Evolutionary conservation across 306 rosid species (phyloP), one percentile per base, ranked within the genome.

Genomic region (Vachellia pachyceras): DNA sequence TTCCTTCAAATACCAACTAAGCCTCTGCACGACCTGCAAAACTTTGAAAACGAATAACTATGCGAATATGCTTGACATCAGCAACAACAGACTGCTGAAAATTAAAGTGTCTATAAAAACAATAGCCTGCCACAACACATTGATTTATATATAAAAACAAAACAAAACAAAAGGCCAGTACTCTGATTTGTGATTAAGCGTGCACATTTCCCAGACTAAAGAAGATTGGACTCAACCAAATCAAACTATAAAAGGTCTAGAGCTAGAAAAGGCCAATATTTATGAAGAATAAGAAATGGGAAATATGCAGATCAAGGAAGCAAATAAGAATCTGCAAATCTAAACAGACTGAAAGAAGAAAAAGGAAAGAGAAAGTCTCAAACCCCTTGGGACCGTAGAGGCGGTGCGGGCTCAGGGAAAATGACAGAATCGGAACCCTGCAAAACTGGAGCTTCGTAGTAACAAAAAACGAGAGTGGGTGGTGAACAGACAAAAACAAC

Each of bases 11-110:
- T 14, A 75, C 72, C 70, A 47, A 69, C 58, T 82, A 84, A 84
- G 80, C 84, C 87, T 77, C 80, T 18, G 75, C 33, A 80, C 71
- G 81, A 86, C 90, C 94, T 85, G 91, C 85, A 45, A 25, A 76
- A 63, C 63, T 46, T 47, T 65, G 72, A 79, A 80, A 33, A 52
- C 71, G 20, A 86, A 80, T 46, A 61, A 78, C 50, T 78, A 45
- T 36, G 60, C 46, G 83, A 79, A 79, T 25, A 49, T 58, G 29
- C 37, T 15, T 20, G 70, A 63, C 46, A 10, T 40, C 71, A 40
- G 13, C 20, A 29, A 58, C 64, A 82, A 69, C 6, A 52, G 60
- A 42, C 67, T 36, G 58, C 64, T n/a, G 63, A 61, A 70, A 41
- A 83, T 55, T 57, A 60, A 80, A 76, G 23, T 72, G 8, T 61